Percentiles rank a stretch among this genome's conserved stretches.
These are phyloP conservation scores for Lagenaria siceraria DNA, from an alignment of 306 rosid species.

Conservation along the genomic window DNA sequence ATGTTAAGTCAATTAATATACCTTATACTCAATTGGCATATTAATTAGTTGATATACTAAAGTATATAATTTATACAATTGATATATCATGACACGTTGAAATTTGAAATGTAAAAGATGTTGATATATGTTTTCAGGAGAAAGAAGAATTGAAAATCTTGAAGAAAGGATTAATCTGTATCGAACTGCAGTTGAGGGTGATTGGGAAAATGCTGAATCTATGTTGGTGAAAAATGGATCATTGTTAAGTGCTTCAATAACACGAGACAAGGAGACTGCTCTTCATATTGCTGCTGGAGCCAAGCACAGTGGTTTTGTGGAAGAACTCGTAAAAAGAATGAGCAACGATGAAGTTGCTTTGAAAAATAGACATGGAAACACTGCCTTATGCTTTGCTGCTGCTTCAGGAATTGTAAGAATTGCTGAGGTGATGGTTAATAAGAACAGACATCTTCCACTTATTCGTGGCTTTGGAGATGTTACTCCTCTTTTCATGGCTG, in stretches of 20 bases:
- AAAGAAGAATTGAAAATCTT: too few relatives aligned
- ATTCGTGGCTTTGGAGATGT: neutral
- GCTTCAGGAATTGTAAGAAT: neutral
- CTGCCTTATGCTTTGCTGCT: constrained; percentile 11
- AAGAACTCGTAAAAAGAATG: neutral
- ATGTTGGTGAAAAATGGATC: neutral
- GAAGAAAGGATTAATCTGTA: too few relatives aligned
- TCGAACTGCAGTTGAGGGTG: neutral
- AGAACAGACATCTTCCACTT: neutral
- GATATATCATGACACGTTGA: too few relatives aligned
- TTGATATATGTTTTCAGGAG: too few relatives aligned
- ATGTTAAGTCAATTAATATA: too few relatives aligned
- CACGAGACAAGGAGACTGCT: neutral
- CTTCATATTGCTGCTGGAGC: neutral
- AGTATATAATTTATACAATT: too few relatives aligned
- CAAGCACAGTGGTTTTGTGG: neutral
- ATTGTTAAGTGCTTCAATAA: neutral
- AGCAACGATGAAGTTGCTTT: neutral
- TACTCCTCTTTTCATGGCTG: too few relatives aligned
- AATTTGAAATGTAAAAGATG: too few relatives aligned
- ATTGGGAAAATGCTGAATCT: neutral
- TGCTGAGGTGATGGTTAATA: neutral
- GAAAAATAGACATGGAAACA: neutral
- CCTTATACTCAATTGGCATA: too few relatives aligned
- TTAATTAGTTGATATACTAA: too few relatives aligned